Conservation (phyloP, 495 filamentous ascomycete species). For the Emericellopsis terricola region DNA sequence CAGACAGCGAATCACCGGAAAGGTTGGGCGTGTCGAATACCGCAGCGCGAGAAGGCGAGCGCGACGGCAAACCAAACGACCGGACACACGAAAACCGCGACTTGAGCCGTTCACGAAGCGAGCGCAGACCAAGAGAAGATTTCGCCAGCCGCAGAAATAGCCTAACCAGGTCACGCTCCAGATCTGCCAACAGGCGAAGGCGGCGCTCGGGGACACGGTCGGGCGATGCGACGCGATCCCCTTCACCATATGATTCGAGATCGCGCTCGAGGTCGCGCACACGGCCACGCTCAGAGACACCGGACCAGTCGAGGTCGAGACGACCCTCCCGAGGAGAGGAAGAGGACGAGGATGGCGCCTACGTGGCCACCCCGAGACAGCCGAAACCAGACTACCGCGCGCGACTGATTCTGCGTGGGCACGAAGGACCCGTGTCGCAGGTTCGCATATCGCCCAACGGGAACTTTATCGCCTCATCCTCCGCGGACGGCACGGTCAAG, state of each 20-base stretch:
- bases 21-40: no score
- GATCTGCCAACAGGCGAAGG: not conserved
- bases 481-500: slow-evolving; percentile 75
- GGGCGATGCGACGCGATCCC: not conserved
- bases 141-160: no score
- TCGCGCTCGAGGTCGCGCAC: slow-evolving; percentile 23
- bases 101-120: no score
- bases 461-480: slow-evolving; percentile 73
- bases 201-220: not conserved
- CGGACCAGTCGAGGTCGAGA: slow-evolving; percentile 8
- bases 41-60: no score
- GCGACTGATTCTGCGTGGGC: slow-evolving; percentile 39
- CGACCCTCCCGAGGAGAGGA: no score
- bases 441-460: slow-evolving; percentile 86
- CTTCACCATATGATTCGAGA: slow-evolving; percentile 5
- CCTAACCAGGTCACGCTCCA: no score
- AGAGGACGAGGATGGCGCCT: no score
- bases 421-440: slow-evolving; percentile 60
- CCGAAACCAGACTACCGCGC: slow-evolving; percentile 18
- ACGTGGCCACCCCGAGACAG: no score
- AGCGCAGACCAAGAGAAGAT: no score
- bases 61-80: no score
- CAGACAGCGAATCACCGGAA: not conserved
- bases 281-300: slow-evolving; percentile 5
- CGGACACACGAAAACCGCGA: no score